These are phyloP conservation scores for Udeniomyces megalosporus DNA, from an alignment of 768 basidiomycete genomes.

Conservation along the genomic window DNA sequence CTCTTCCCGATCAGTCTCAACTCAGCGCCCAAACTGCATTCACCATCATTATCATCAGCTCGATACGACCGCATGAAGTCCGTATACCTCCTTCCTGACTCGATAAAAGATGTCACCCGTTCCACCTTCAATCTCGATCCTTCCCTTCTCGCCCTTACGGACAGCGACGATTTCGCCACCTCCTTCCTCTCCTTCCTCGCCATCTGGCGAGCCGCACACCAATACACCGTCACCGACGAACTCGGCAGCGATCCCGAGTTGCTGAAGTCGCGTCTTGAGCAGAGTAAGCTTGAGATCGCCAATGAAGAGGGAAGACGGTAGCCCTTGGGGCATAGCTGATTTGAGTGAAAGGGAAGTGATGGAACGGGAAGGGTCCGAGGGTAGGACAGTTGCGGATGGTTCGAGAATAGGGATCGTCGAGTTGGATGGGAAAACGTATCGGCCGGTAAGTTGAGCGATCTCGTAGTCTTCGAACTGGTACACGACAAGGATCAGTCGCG, in stretches of 20 bases:
- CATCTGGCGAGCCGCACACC: conserved; percentile 41
- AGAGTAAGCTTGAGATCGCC: conserved; percentile 87
- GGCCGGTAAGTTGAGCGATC: conserved; percentile 78
- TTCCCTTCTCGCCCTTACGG: conserved; percentile 66
- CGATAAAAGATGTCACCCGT: conserved; percentile 77
- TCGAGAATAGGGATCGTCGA: conserved; percentile 82
- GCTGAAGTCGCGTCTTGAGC: conserved; percentile 61
- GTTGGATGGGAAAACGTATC: conserved; percentile 66
- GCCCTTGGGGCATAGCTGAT: conserved; percentile 35
- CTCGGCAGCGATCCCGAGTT: conserved; percentile 70
- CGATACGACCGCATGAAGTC: conserved; percentile 64
- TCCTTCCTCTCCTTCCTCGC: conserved; percentile 19
- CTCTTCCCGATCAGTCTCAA: too few relatives aligned
- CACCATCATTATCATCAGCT: too few relatives aligned
- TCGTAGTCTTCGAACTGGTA: conserved; percentile 99
- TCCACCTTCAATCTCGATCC: conserved; percentile 75
- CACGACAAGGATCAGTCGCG: too few relatives aligned
- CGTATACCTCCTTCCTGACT: conserved; percentile 78
- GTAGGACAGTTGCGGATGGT: conserved; percentile 28
- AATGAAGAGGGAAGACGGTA: conserved; percentile 88
- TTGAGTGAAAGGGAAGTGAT: not conserved
- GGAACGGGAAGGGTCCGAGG: conserved; percentile 21
- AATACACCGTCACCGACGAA: conserved; percentile 95
- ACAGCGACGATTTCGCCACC: conserved; percentile 49
- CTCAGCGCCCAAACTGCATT: too few relatives aligned